phyloP scores from a whole-genome alignment of 1,139 yeast genomes.

The Hyphopichia fennica region DNA sequence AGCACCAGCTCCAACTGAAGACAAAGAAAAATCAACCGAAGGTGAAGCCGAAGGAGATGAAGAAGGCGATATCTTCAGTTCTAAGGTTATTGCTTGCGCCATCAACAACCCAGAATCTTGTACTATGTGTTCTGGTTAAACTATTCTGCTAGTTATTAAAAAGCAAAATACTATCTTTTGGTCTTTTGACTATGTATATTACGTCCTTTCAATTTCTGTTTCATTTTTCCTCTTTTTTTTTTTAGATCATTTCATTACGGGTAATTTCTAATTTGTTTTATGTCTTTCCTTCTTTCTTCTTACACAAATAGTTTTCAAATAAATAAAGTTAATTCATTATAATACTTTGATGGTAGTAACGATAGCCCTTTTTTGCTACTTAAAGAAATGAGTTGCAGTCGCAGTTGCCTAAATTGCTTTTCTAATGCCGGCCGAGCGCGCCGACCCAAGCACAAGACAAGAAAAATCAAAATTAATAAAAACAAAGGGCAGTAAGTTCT shows the following conservation, averaged over 20 bases:
- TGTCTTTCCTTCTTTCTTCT: neutral
- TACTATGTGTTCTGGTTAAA: constrained; percentile 96
- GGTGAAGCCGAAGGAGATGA: constrained; percentile 20
- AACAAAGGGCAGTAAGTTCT: too few species aligned
- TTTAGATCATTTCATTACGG: neutral
- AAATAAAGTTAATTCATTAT: neutral
- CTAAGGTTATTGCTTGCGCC: constrained; percentile 94
- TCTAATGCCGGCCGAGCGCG: too few species aligned
- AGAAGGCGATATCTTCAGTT: constrained; percentile 78
- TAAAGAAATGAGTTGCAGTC: too few species aligned
- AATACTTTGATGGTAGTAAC: neutral
- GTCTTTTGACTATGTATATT: neutral
- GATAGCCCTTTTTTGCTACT: too few species aligned
- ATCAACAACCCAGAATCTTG: constrained; percentile 96
- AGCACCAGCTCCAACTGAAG: constrained; percentile 9
- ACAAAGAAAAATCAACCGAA: constrained; percentile 11
- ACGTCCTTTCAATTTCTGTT: neutral
- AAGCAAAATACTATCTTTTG: neutral
- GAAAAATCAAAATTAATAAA: too few species aligned
- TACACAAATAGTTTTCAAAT: neutral
- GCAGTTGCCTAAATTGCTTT: too few species aligned
- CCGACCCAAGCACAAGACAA: too few species aligned
- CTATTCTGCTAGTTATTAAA: too few species aligned
- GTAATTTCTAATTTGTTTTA: neutral
- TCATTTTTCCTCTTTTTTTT: neutral